Evolutionary conservation across 306 rosid species (phyloP), one percentile per base, ranked within the genome.

Genomic region (Prinsepia uniflora): DNA sequence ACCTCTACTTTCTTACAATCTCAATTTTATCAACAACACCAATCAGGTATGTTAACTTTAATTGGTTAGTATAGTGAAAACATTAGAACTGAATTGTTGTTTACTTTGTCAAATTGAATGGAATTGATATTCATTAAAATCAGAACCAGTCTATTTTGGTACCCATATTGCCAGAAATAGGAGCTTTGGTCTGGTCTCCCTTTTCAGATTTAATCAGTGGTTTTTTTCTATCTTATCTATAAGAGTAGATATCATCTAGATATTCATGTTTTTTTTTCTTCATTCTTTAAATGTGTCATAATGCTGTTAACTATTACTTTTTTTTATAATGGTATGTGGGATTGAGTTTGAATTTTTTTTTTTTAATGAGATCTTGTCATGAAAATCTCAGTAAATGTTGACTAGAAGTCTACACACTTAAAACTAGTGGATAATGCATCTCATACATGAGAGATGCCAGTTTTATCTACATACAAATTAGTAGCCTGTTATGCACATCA

Each of bases 21-120:
- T 90, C 98, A 75, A 89, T 88, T 85, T 83, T 94, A 74, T 94
- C 98, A 78, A 83, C 94, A 56, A 90, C 98, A 14, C 96, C 96
- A 30, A 90, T 90, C 79, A 94, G 98, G 98, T 89, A 73, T 54
- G 76, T 46, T 50, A 64, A 44, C 40, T 63, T 49, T 19, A 36
- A n/a, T 68, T 57, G 62, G 45, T n/a, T 63, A 6, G 36, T 57
- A 19, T 71, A 57, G 60, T 74, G 20, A 42, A 20, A 44, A 13
- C 15, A 6, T 65, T 9, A 4, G 10, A 45, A 34, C 41, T 20
- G 10, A 47, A 47, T 61, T 61, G 63, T 41, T 19, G 44, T 58
- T 19, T 14, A 70, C 46, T 41, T 49, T 50, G n/a, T 10, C 44
- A 44, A 10, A n/a, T 55, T 62, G 49, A 49, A 52, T 42, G 20